Percentiles rank a stretch among this genome's conserved stretches.
These are phyloP conservation scores for Phytophthora hybrid DNA, from an alignment of 352 stramenopile genomes.

Conservation along the genomic window DNA sequence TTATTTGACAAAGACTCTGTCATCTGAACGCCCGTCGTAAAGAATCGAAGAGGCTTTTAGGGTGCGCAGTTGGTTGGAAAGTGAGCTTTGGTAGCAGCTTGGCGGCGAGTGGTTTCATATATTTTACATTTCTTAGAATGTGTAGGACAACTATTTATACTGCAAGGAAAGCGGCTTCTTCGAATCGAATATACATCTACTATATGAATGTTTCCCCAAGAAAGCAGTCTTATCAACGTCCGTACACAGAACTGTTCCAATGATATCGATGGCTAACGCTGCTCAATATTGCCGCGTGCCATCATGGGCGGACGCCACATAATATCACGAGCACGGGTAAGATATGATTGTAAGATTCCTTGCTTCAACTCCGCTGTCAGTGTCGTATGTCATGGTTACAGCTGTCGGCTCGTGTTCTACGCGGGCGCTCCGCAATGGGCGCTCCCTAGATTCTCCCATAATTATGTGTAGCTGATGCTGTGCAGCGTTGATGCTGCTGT, in stretches of 20 bases:
- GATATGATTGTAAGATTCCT: not conserved
- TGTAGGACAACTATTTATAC: not conserved
- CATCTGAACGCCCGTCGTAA: not conserved
- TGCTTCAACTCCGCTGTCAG: not conserved
- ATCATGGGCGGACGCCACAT: not conserved
- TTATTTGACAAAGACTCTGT: not conserved
- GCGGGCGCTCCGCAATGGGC: not conserved
- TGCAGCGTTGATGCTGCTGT: no score
- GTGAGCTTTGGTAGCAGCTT: not conserved
- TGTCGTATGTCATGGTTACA: not conserved
- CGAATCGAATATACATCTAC: not conserved
- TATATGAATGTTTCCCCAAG: not conserved
- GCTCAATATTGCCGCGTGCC: not conserved
- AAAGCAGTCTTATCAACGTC: not conserved
- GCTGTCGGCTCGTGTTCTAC: not conserved
- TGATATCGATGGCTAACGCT: not conserved
- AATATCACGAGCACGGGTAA: not conserved
- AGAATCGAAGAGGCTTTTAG: not conserved
- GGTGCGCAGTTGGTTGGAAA: not conserved
- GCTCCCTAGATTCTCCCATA: not conserved
- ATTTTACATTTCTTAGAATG: not conserved
- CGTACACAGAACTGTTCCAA: not conserved
- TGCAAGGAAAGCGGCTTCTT: not conserved
- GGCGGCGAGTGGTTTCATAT: not conserved
- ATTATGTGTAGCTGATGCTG: no score